phyloP scores from a whole-genome alignment of 805 yeast species.

The Middelhovenomyces tepae region DNA sequence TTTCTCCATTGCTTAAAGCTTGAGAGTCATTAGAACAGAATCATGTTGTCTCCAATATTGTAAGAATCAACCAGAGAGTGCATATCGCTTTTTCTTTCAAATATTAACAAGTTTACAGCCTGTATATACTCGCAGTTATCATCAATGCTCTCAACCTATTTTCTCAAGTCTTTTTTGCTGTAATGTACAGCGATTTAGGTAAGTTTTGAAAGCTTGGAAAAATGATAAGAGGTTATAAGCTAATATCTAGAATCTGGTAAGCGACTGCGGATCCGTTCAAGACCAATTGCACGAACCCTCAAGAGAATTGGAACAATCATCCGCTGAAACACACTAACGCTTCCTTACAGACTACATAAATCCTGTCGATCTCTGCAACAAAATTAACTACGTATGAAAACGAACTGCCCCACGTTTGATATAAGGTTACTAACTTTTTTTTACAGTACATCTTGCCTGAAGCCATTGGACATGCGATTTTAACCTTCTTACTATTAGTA shows the following conservation, averaged over 20 bases:
- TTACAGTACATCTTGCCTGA: conserved; percentile 72
- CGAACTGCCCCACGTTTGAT: background rate
- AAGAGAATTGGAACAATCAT: no score
- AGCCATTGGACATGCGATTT: conserved; percentile 62
- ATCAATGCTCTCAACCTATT: conserved; percentile 83
- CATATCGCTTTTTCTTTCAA: no score
- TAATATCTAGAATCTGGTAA: conserved; percentile 17
- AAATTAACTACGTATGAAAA: conserved; percentile 50
- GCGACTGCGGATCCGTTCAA: no score
- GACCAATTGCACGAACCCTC: background rate
- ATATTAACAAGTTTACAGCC: no score
- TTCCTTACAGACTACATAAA: conserved; percentile 83
- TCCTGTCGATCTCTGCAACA: conserved; percentile 92
- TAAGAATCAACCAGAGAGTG: no score
- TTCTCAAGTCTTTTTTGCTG: conserved; percentile 88
- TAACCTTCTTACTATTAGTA: conserved; percentile 62
- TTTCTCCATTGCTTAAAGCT: no score
- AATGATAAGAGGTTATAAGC: background rate
- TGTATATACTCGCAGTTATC: conserved; percentile 50
- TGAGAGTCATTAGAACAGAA: no score
- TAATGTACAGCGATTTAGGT: conserved; percentile 85
- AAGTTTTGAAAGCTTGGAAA: conserved; percentile 12
- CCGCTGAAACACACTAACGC: conserved; percentile 1
- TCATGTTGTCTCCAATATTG: no score
- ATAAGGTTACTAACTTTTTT: background rate